Base-by-base conservation (phyloP, 1,284 basidiomycete species). In the Salmacisia buchloeana region DNA sequence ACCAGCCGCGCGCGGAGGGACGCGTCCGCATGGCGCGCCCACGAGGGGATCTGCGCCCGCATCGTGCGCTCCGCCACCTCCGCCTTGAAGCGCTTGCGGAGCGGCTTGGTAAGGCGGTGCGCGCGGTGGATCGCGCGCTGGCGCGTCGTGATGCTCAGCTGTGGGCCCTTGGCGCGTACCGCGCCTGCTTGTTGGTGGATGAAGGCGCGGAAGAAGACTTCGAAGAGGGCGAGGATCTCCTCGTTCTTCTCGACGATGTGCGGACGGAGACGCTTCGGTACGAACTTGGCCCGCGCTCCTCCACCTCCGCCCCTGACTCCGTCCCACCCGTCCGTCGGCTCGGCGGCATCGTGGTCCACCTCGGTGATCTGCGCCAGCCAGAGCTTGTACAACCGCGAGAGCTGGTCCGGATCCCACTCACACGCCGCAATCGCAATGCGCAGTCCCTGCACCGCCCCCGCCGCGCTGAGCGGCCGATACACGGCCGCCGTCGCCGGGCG, bases 331-430 rank as follows among this genome's bases (percentile, higher is more conserved):
- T 25, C 21, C 29, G 15, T 31, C 27, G 13, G 29, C 27, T 33
- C 49, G 18, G 25, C 27, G 13, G 10, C 13, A 49, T 6, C 21
- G 5, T 12, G n/a, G 23, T 6, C 12, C 4, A 31, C 29, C 27
- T 54, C 27, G 15, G 49, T 54, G 27, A 54, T 33, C 49, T 31
- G 29, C 4, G 27, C 49, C 7, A 31, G 21, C 49, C 49, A 54
- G 29, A 54, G 23, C 49, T 54, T 54, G 49, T 54, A 54, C 15
- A 54, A 18, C 15, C 49, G 25, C 49, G 49, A 54, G 29, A 54
- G 27, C 27, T n/a, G 49, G 21, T 54, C 49, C 25, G 49, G 27
- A 18, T 54, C 49, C 49, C 49, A 54, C 29, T 54, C 49, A 33
- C 49, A 54, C 49, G 49, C 49, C 3, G 12, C 13, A 33, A 54